Percentiles rank a stretch among this genome's conserved stretches.
Conservation (phyloP, 441 rosid genomes). For the Adansonia grandidieri region DNA sequence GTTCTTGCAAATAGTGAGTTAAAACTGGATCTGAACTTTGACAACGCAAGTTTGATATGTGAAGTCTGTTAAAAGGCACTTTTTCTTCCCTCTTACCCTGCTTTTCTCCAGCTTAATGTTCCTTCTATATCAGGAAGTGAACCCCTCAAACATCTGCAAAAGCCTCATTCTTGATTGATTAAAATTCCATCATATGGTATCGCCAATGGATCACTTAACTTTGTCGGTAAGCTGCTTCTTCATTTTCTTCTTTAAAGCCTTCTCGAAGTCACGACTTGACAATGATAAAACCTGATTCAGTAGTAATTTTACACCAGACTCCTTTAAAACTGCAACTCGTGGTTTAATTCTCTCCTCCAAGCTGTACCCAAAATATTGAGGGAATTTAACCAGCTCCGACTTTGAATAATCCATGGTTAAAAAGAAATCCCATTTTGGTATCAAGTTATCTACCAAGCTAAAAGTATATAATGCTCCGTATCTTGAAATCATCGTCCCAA, state of each 20-base stretch:
- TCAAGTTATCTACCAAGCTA: constrained; percentile 64
- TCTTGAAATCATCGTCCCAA: constrained; percentile 68
- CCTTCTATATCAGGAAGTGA: neutral
- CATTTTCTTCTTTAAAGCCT: constrained; percentile 59
- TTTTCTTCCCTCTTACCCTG: neutral
- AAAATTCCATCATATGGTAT: neutral
- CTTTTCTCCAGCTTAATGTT: neutral
- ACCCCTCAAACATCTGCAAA: neutral
- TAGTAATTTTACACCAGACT: constrained; percentile 54
- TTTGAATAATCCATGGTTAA: constrained; percentile 71
- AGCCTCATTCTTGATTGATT: neutral
- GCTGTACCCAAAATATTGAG: constrained; percentile 80
- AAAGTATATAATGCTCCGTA: constrained; percentile 69
- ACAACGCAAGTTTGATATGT: neutral
- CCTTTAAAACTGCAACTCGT: constrained; percentile 58
- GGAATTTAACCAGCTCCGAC: constrained; percentile 71
- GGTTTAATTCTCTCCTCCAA: constrained; percentile 76
- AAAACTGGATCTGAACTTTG: neutral
- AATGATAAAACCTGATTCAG: constrained; percentile 71
- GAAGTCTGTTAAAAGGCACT: neutral
- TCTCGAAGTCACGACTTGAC: constrained; percentile 53
- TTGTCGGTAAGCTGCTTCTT: constrained; percentile 39
- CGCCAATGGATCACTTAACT: constrained; percentile 11
- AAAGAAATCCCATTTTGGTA: constrained; percentile 80
- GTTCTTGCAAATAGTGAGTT: neutral